Evolutionary conservation across 768 basidiomycete species (phyloP), one percentile per base, ranked within the genome.

Genomic region (Lactarius pseudohatsudake): DNA sequence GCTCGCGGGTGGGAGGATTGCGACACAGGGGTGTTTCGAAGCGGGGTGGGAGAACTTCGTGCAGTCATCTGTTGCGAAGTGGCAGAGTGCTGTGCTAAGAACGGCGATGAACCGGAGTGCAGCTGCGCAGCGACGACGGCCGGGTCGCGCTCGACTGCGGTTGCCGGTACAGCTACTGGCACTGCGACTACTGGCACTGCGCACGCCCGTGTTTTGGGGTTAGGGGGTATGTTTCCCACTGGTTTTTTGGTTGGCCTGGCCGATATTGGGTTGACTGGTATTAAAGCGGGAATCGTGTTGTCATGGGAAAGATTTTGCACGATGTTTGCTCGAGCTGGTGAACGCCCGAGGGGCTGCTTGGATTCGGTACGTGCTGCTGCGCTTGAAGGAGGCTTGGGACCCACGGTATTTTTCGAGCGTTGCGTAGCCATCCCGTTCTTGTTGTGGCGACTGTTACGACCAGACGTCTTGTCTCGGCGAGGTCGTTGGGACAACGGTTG

Each of bases 81-180:
- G 3, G 28, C 2, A 38, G 58, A 16, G 11, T 9, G 18, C 13
- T 32, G 9, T 15, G n/a, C 4, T 1, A n/a, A 4, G 36, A 28
- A 10, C 18, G 9, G 64, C 16, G 22, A 41, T 28, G 34, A 7
- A 11, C 26, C 2, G 20, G 30, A 34, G 26, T 18, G 32, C 8
- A 30, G 2, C 20, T 16, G n/a, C 20, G 20, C 56, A 16, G 1
- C 36, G 32, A 66, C 4, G 22, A 62, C 32, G 13, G 61, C 57
- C 3, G 57, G 57, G 57, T 62, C 61, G 8, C 18, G 7, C 30
- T 58, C 16, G n/a, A 66, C 40, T 32, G 18, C 22, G 22, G n/a
- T 50, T 18, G 9, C 16, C 1, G 60, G 18, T 18, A 26, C 4
- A 36, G n/a, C 2, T 32, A 9, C 18, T 32, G 7, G 18, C 11